A percentile compares a stretch with the other conserved stretches of the same genome.
phyloP scores from a whole-genome alignment of 306 rosid genomes.

The Leucaena leucocephala region DNA sequence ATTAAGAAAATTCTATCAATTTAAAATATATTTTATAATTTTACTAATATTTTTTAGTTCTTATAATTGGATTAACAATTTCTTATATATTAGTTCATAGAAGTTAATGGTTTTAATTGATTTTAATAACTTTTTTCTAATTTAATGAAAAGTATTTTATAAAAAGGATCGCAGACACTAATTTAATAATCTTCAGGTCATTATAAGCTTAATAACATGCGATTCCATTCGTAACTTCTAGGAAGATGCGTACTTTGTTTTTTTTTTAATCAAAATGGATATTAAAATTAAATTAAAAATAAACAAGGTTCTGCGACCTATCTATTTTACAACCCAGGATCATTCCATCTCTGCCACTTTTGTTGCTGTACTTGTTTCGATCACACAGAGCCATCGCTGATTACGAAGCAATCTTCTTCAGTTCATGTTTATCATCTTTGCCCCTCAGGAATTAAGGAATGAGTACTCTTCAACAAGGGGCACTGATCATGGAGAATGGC shows the following conservation, averaged over 20 bases:
- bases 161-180: too few relatives aligned
- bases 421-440: background rate
- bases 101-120: too few relatives aligned
- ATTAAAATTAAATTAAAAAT: too few relatives aligned
- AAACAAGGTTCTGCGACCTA: too few relatives aligned
- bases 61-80: too few relatives aligned
- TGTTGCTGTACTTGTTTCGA: background rate
- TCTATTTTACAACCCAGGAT: background rate
- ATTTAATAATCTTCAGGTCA: background rate
- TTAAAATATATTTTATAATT: too few relatives aligned
- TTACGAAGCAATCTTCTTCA: background rate
- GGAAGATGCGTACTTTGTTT: background rate
- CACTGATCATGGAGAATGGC: conserved; percentile 75
- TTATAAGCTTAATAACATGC: background rate
- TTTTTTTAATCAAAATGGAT: too few relatives aligned
- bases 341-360: background rate
- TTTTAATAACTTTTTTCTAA: too few relatives aligned
- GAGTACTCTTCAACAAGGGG: conserved; percentile 57
- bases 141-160: too few relatives aligned
- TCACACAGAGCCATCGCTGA: background rate
- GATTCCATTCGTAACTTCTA: background rate
- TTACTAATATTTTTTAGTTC: too few relatives aligned
- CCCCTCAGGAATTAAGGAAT: conserved; percentile 25
- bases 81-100: too few relatives aligned
- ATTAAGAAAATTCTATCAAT: too few relatives aligned